Evolutionary conservation across 116 monocot species (phyloP), one percentile per base, ranked within the genome.

Genomic region (Phalaenopsis hybrid): DNA sequence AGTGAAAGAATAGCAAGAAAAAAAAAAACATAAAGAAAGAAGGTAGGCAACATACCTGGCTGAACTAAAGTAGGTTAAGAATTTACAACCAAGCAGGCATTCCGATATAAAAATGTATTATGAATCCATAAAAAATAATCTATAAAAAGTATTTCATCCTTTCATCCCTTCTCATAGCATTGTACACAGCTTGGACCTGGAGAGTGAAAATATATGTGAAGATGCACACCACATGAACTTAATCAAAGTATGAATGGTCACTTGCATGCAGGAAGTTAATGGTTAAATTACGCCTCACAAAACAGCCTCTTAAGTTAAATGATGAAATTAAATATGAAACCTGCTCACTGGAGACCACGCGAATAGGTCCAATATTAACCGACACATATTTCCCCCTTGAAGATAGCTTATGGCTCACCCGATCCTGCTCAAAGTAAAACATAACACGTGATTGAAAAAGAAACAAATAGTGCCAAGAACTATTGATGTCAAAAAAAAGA

Each of bases 111-210:
- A 23, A 23, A 65, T 23, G 65, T 65, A 65, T 23, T n/a, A 65
- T 7, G 65, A 65, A 65, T 81, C 86, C n/a, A n/a, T n/a, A n/a
- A n/a, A n/a, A n/a, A n/a, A n/a, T n/a, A n/a, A n/a, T n/a, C n/a
- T 92, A 96, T 84, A 94, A 91, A 80, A 96, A 96, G 74, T 94
- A 94, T 59, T 94, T 96, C 96, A 96, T 96, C 69, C 94, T 87
- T 31, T 94, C 87, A 74, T 96, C 94, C 83, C 89, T 89, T 79
- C 90, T 92, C 96, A 96, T 94, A 52, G 92, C 96, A 79, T 92
- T 94, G 46, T 96, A 96, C 34, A 96, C 94, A 57, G 92, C 96
- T 85, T 92, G 92, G 10, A 94, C 96, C 96, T 96, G 89, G 18
- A 70, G 81, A 70, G 16, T 43, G 12, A 44, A 52, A 78, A 63